phyloP scores from a whole-genome alignment of 805 yeast species.

The Lipomyces starkeyi region DNA sequence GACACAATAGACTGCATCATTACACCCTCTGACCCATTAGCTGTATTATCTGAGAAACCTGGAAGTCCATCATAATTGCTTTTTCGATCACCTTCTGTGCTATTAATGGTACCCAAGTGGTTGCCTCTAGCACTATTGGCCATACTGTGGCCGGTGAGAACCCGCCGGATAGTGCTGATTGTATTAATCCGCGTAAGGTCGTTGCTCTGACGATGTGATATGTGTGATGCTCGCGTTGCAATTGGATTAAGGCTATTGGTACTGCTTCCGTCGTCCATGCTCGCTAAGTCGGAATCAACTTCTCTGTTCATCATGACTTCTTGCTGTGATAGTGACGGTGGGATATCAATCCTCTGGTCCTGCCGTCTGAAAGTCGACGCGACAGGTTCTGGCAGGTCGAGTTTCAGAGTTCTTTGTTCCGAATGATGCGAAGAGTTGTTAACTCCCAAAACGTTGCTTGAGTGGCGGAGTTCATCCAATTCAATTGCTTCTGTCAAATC shows the following conservation, averaged over 20 bases:
- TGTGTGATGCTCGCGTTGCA: constrained; percentile 6
- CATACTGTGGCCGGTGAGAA: constrained; percentile 11
- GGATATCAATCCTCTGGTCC: neutral
- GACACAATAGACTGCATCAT: neutral
- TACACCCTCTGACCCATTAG: neutral
- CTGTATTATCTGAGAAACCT: neutral
- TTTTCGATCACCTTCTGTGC: neutral
- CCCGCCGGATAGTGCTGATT: constrained; percentile 9
- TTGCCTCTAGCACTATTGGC: neutral
- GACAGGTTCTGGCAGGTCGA: neutral
- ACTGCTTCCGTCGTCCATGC: constrained; percentile 17
- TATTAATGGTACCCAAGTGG: neutral
- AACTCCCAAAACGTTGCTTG: neutral
- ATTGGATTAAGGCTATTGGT: constrained; percentile 5
- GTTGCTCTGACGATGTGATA: constrained; percentile 7
- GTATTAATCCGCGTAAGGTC: constrained; percentile 14
- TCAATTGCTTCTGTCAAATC: constrained; percentile 24
- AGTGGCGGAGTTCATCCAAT: constrained; percentile 11
- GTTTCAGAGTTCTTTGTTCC: neutral
- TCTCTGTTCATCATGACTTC: constrained; percentile 16
- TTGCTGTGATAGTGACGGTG: constrained; percentile 6
- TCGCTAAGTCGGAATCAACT: constrained; percentile 17
- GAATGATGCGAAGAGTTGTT: neutral
- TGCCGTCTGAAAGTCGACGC: neutral
- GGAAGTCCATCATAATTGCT: neutral